phyloP scores from a whole-genome alignment of 345 rosid genomes.

The Hibiscus syriacus region DNA sequence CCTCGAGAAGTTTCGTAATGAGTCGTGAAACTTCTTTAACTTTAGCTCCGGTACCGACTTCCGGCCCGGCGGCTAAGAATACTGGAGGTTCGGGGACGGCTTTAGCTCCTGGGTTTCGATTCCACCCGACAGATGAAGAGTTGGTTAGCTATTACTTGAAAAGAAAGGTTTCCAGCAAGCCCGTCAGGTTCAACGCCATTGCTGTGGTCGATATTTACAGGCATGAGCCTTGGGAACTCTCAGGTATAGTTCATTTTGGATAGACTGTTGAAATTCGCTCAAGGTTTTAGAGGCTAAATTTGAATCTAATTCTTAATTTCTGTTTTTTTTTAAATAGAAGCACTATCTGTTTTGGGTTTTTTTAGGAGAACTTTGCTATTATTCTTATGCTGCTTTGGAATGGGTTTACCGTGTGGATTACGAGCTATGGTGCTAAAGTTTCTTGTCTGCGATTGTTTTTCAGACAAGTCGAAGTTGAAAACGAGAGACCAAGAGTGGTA shows the following conservation, averaged over 20 bases:
- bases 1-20: slow-evolving; percentile 11
- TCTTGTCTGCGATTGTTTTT: slow-evolving; percentile 4
- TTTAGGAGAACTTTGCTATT: neutral
- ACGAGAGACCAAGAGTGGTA: slow-evolving; percentile 73
- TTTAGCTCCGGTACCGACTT: neutral
- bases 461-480: slow-evolving; percentile 48
- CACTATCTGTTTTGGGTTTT: neutral
- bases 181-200: slow-evolving; percentile 74
- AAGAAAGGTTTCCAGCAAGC: slow-evolving; percentile 61
- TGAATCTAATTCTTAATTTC: too few relatives aligned
- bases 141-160: slow-evolving; percentile 77
- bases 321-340: neutral
- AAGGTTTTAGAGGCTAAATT: too few relatives aligned
- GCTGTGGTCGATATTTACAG: slow-evolving; percentile 81
- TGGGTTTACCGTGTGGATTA: neutral
- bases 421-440: neutral
- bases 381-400: neutral
- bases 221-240: slow-evolving; percentile 83
- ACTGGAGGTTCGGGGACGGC: slow-evolving; percentile 35
- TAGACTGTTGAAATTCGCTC: too few relatives aligned
- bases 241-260: slow-evolving; percentile 44
- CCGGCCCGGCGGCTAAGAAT: neutral
- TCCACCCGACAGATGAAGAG: slow-evolving; percentile 94
- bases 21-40: slow-evolving; percentile 21
- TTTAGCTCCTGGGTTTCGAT: slow-evolving; percentile 92